A percentile compares a stretch with the other conserved stretches of the same genome.
Evolutionary conservation across 192 early-diverging fungal species (phyloP).

Genomic region (Rhizoclosmatium globosum): DNA sequence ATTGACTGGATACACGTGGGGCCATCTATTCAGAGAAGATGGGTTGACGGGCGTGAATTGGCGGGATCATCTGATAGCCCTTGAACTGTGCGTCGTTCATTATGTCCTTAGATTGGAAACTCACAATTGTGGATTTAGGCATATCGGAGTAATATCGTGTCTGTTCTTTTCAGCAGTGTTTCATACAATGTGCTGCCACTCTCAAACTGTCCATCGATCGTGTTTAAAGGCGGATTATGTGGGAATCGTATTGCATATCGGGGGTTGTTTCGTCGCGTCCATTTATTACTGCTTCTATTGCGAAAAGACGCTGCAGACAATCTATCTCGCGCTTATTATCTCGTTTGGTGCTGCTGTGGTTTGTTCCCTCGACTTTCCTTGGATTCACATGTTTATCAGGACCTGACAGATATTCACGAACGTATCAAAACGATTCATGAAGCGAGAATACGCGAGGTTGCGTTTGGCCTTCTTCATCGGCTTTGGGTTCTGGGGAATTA

Average conservation of each 20-base stretch:
- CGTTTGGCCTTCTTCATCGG: constrained; percentile 76
- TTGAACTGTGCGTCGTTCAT: constrained; percentile 6
- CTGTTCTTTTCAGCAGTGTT: constrained; percentile 11
- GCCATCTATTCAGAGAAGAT: neutral
- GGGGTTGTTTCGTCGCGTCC: constrained; percentile 40
- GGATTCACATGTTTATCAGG: neutral
- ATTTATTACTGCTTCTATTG: constrained; percentile 33
- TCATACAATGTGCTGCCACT: constrained; percentile 26
- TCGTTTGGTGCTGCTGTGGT: constrained; percentile 51
- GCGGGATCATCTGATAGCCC: constrained; percentile 19
- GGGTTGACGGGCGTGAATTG: constrained; percentile 3
- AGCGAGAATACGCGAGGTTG: constrained; percentile 69
- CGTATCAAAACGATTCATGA: constrained; percentile 50
- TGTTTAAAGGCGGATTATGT: constrained; percentile 77
- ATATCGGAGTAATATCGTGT: constrained; percentile 11
- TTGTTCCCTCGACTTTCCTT: neutral
- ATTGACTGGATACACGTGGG: constrained; percentile 52
- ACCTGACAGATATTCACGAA: constrained; percentile 14
- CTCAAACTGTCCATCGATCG: constrained; percentile 7
- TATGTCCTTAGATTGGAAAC: neutral
- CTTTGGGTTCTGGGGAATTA: constrained; percentile 73
- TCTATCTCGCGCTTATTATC: constrained; percentile 19
- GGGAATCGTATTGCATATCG: constrained; percentile 80
- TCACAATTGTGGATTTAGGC: constrained; percentile 6
- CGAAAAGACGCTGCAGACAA: constrained; percentile 1